phyloP scores from a whole-genome alignment of 2,329 filamentous ascomycete genomes.

The Alternaria tenuissima region DNA sequence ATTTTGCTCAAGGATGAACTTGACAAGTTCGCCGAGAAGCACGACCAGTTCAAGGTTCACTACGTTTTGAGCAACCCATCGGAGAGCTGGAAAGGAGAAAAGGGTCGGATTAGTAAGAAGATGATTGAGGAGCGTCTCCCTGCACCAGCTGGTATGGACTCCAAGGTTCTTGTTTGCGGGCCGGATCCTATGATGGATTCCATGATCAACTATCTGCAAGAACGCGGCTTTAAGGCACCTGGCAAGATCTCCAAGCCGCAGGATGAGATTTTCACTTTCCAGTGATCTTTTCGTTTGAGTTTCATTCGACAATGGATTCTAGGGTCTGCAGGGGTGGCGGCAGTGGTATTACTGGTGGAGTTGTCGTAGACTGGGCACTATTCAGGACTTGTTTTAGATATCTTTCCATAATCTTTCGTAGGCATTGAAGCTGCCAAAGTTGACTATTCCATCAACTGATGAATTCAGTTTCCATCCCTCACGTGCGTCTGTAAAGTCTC shows the following conservation, averaged over 20 bases:
- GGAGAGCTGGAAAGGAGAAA: conserved; percentile 14
- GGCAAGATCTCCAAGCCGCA: conserved; percentile 21
- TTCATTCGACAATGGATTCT: not conserved
- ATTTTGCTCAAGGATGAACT: conserved; percentile 67
- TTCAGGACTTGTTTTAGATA: not conserved
- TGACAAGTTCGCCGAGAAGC: conserved; percentile 60
- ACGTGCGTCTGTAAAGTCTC: too few species aligned
- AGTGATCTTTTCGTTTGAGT: not conserved
- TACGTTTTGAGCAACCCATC: conserved; percentile 59
- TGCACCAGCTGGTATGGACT: conserved; percentile 67
- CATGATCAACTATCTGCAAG: conserved; percentile 18
- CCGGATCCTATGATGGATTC: conserved; percentile 19
- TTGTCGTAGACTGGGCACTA: not conserved
- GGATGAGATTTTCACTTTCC: conserved; percentile 21
- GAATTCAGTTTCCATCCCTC: not conserved
- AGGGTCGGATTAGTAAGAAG: conserved; percentile 14
- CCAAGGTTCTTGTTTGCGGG: conserved; percentile 93
- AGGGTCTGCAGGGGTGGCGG: not conserved
- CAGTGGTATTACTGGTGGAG: not conserved
- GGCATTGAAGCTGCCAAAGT: not conserved
- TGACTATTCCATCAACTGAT: not conserved
- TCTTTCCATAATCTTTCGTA: not conserved
- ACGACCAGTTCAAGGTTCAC: conserved; percentile 62
- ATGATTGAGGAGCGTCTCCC: conserved; percentile 18
- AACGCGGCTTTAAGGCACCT: conserved; percentile 23